A percentile compares a stretch with the other conserved stretches of the same genome.
Evolutionary conservation across 129 eudicot species (phyloP).

Genomic region (sunflower (Helianthus annuus)): HanXRQr2.0-SUNRISE NC_035435.2:148965468-148965967

Average conservation of each 20-base stretch:
- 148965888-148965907: slow-evolving; percentile 89
- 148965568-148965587: slow-evolving; percentile 42
- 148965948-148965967: slow-evolving; percentile 70
- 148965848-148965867: slow-evolving; percentile 91
- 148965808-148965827: slow-evolving; percentile 79
- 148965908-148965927: slow-evolving; percentile 94
- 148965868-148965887: slow-evolving; percentile 90
- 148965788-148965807: slow-evolving; percentile 83
- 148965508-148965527: not conserved
- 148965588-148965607: slow-evolving; percentile 41
- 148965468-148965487: not conserved
- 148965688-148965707: slow-evolving; percentile 43
- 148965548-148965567: not conserved
- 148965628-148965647: slow-evolving; percentile 62
- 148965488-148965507: not conserved
- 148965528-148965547: not conserved
- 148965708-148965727: slow-evolving; percentile 58
- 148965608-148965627: slow-evolving; percentile 33
- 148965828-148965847: slow-evolving; percentile 70
- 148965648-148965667: slow-evolving; percentile 69
- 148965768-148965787: slow-evolving; percentile 55
- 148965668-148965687: slow-evolving; percentile 61
- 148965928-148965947: slow-evolving; percentile 85
- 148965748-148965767: slow-evolving; percentile 28
- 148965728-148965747: slow-evolving; percentile 31